These are phyloP conservation scores for Gossypium rotundifolium DNA, from an alignment of 345 rosid genomes.

Conservation along the genomic window DNA sequence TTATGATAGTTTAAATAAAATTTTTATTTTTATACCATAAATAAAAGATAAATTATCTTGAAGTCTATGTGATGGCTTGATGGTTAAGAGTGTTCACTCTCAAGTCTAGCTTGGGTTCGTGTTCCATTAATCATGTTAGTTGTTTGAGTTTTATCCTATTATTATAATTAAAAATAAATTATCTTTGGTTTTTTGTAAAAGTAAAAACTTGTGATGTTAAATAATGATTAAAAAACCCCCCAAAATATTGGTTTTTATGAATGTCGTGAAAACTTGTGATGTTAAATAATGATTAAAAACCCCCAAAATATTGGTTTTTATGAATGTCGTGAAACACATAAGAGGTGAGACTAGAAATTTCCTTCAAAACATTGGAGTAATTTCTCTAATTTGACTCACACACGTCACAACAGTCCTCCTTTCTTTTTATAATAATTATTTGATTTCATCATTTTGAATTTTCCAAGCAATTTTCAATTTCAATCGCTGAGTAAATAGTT, in stretches of 20 bases:
- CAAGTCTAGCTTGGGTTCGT: accelerated
- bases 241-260: no score
- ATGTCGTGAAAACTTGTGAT: no score
- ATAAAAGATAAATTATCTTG: no score
- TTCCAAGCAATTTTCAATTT: no score
- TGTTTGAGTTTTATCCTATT: accelerated
- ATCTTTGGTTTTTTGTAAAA: not conserved
- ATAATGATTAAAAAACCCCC: not conserved
- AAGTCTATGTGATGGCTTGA: no score
- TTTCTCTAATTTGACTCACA: not conserved
- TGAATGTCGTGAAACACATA: not conserved
- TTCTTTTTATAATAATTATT: not conserved
- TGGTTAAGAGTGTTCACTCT: accelerated
- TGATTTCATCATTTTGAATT: not conserved
- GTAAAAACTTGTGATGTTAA: not conserved
- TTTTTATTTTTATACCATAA: no score
- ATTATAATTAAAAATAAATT: no score
- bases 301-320: no score
- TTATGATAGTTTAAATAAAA: no score
- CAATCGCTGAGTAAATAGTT: no score
- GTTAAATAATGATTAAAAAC: no score
- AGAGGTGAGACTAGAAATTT: not conserved
- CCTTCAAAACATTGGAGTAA: not conserved
- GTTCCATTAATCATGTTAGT: accelerated
- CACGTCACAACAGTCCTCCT: not conserved